Base-by-base conservation (phyloP, 371 early-diverging fungal genomes). In the Haplosporangium sp. region DNA sequence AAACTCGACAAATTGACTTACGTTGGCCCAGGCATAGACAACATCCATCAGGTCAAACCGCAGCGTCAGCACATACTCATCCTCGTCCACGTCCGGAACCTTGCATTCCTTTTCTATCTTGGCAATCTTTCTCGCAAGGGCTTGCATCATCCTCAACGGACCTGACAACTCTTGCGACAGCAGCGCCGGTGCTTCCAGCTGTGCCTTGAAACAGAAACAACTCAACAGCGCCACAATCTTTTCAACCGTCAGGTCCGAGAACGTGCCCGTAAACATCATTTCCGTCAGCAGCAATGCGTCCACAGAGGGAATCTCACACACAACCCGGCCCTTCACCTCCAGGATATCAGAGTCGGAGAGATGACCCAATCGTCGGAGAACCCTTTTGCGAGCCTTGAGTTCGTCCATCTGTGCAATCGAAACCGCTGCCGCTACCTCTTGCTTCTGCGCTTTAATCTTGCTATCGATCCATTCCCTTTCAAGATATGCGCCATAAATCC, bases 221-320 rank as follows among this genome's bases (percentile, higher is more conserved):
- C 95, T 94, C 29, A 99, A 82, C 18, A 99, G 73, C 3, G 99
- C 93, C 0, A 94, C 96, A 0, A 90, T 87, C 67, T 97, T 95
- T 70, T 95, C 95, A 0, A 92, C 90, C 0, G 92, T 86, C 59
- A 99, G 84, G 53, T 96, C 95, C 50, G 92, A 94, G 84, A 99
- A 99, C 0, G 94, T 93, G 64, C 98, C 97, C 79, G 96, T 95
- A 85, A 99, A 97, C 42, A 99, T 94, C 93, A 99, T 90, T 86
- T 99, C 99, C 3, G 99, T 99, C 59, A 99, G 82, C 54, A 99
- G 69, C 18, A 99, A 85, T 81, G 97, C 99, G 83, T 99, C 99
- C 36, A 96, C 98, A 1, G 95, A 88, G 47, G 93, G 94, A 63
- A 99, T 96, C 84, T 99, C 99, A 81, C 99, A 99, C 4, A 99